Percentiles rank a stretch among this genome's conserved stretches.
Conservation (phyloP, 805 yeast species). For the Pichia membranifaciens region DNA sequence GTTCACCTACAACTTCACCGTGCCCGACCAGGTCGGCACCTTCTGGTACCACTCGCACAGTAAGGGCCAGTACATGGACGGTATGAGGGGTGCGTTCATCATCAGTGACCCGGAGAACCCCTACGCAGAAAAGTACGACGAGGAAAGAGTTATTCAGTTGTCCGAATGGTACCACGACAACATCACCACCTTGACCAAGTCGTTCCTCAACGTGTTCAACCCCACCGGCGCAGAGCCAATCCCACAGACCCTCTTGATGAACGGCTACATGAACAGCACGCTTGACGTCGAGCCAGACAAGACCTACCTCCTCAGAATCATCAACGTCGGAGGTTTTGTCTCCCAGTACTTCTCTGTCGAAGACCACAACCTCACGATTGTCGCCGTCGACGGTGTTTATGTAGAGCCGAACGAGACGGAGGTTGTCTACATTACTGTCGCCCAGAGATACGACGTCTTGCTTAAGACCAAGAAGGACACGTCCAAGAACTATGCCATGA, state of each 20-base stretch:
- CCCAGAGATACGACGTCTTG: slow-evolving; percentile 85
- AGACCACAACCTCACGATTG: slow-evolving; percentile 78
- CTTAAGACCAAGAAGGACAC: slow-evolving; percentile 63
- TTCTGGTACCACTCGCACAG: slow-evolving; percentile 98
- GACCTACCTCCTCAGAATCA: slow-evolving; percentile 74
- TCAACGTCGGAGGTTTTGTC: slow-evolving; percentile 86
- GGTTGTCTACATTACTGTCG: slow-evolving; percentile 74
- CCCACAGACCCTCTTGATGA: slow-evolving; percentile 74
- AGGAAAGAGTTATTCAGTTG: slow-evolving; percentile 62
- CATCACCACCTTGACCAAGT: slow-evolving; percentile 43
- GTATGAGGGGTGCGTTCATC: slow-evolving; percentile 75
- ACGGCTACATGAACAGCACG: slow-evolving; percentile 74
- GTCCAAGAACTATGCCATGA: slow-evolving; percentile 67
- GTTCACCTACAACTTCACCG: slow-evolving; percentile 78
- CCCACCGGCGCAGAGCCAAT: slow-evolving; percentile 99
- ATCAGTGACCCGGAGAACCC: slow-evolving; percentile 51
- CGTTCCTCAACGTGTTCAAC: slow-evolving; percentile 66
- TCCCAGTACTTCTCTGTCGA: slow-evolving; percentile 87
- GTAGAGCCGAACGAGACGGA: slow-evolving; percentile 70
- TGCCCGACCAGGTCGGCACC: slow-evolving; percentile 76
- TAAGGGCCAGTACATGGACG: slow-evolving; percentile 87
- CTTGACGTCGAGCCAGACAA: slow-evolving; percentile 78
- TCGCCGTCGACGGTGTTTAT: slow-evolving; percentile 89
- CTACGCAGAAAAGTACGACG: slow-evolving; percentile 72
- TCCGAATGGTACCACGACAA: slow-evolving; percentile 85